These are phyloP conservation scores for Vanderwaltozyma yarrowii DNA, from an alignment of 805 yeast genomes.

Conservation along the genomic window DNA sequence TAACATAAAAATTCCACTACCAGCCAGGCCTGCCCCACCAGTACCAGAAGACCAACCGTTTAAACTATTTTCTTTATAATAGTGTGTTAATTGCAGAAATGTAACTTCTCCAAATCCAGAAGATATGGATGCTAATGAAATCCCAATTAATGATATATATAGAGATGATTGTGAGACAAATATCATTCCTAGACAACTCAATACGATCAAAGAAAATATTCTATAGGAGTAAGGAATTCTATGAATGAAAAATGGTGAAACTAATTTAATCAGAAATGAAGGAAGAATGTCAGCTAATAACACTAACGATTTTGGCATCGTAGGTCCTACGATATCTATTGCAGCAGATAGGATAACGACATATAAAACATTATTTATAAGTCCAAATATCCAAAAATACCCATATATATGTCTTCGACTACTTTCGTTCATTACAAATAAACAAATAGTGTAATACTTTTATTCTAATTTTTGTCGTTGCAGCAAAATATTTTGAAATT, in stretches of 20 bases:
- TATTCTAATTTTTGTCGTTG: no score
- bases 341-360: constrained; percentile 91
- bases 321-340: constrained; percentile 76
- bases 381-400: constrained; percentile 75
- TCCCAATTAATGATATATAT: constrained; percentile 46
- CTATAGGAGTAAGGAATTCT: constrained; percentile 47
- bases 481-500: no score
- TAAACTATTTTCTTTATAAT: constrained; percentile 48
- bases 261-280: constrained; percentile 55
- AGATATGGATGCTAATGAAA: constrained; percentile 67
- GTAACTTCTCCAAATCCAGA: constrained; percentile 90
- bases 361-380: constrained; percentile 78
- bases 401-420: constrained; percentile 24
- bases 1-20: constrained; percentile 61
- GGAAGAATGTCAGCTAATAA: constrained; percentile 83
- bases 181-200: constrained; percentile 70
- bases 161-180: constrained; percentile 33
- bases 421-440: background rate
- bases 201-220: constrained; percentile 40
- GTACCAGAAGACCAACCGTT: constrained; percentile 92
- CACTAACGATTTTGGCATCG: constrained; percentile 77
- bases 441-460: no score
- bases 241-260: constrained; percentile 76
- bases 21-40: constrained; percentile 89
- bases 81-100: constrained; percentile 79